Percentiles rank a stretch among this genome's conserved stretches.
Evolutionary conservation across 1,284 basidiomycete species (phyloP).

Genomic region (Amylostereum areolatum): DNA sequence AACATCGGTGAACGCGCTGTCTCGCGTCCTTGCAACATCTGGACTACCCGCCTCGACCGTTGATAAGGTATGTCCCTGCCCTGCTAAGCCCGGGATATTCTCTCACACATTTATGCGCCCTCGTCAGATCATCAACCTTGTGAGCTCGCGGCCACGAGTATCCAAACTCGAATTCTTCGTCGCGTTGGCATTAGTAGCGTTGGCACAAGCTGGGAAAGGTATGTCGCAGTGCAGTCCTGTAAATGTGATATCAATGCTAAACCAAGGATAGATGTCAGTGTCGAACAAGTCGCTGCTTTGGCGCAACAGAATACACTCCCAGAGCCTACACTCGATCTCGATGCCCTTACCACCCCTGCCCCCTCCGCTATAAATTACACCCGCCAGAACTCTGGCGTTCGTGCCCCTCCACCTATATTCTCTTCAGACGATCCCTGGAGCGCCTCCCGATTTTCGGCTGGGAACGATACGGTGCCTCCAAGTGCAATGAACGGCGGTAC

Average conservation of each 20-base stretch:
- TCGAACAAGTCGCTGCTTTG: slow-evolving; percentile 74
- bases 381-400: slow-evolving; percentile 30
- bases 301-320: slow-evolving; percentile 69
- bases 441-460: slow-evolving; percentile 24
- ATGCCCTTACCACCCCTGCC: slow-evolving; percentile 43
- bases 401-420: slow-evolving; percentile 41
- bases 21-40: slow-evolving; percentile 72
- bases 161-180: slow-evolving; percentile 86
- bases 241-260: slow-evolving; percentile 2
- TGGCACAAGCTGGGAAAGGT: slow-evolving; percentile 82
- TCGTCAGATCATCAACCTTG: slow-evolving; percentile 73
- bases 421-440: slow-evolving; percentile 71
- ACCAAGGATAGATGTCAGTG: slow-evolving; percentile 54
- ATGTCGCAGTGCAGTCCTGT: slow-evolving; percentile 12
- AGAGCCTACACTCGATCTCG: slow-evolving; percentile 60
- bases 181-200: slow-evolving; percentile 77
- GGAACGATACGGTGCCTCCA: background rate
- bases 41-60: slow-evolving; percentile 73
- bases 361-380: slow-evolving; percentile 30
- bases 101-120: background rate
- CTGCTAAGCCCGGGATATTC: no score
- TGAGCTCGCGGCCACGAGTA: slow-evolving; percentile 69
- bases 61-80: slow-evolving; percentile 55
- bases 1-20: slow-evolving; percentile 75
- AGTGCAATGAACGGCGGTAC: slow-evolving; percentile 28